These are phyloP conservation scores for Globisporangium sylvaticum DNA, from an alignment of 352 stramenopile genomes.

Conservation along the genomic window DNA sequence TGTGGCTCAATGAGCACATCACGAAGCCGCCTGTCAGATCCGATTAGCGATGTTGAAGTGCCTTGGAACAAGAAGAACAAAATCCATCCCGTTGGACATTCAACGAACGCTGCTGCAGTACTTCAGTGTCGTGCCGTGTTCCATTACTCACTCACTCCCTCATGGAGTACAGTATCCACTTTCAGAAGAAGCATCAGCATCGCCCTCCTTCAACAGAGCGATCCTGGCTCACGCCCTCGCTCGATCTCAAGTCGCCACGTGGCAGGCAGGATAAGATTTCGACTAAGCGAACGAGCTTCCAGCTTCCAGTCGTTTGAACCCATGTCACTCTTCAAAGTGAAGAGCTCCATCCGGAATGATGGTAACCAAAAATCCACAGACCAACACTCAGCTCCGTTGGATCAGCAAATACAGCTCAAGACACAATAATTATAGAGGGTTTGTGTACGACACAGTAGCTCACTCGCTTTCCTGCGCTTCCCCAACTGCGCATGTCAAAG, in stretches of 20 bases:
- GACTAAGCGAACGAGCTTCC: background rate
- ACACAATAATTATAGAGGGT: background rate
- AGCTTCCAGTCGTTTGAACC: constrained; percentile 1
- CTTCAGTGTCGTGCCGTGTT: background rate
- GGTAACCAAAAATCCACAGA: constrained; percentile 13
- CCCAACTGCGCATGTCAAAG: background rate
- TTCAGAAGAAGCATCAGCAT: background rate
- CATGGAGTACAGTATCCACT: background rate
- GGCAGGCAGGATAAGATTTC: background rate
- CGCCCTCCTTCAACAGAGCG: background rate
- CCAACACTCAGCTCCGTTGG: constrained; percentile 1
- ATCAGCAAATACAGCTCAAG: background rate
- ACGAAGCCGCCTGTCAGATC: background rate
- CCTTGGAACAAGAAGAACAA: background rate
- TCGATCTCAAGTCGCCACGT: background rate
- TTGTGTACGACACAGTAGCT: background rate
- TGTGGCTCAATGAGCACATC: background rate
- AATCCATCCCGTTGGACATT: background rate
- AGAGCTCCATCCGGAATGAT: constrained; percentile 5
- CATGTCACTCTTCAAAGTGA: background rate
- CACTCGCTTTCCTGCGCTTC: background rate
- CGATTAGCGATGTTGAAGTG: background rate
- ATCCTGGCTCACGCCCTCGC: background rate
- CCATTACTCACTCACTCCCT: background rate
- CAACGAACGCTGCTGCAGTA: background rate